Evolutionary conservation across 2,329 filamentous ascomycete species (phyloP).

Genomic region (Chaetomium globosum): DNA sequence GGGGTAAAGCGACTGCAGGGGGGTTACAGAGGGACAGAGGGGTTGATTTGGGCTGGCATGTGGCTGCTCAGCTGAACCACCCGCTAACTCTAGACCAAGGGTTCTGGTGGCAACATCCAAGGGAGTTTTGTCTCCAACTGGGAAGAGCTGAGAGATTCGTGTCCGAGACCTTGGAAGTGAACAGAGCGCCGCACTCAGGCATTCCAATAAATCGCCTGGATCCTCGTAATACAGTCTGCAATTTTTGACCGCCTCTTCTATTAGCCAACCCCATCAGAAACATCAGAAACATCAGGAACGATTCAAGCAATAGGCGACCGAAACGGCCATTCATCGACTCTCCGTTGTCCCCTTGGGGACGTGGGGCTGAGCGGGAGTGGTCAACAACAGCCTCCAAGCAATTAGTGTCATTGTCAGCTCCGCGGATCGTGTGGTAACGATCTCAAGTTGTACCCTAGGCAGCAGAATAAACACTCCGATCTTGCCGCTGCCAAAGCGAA

Average conservation of each 20-base stretch:
- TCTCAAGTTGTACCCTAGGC: neutral
- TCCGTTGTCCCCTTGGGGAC: neutral
- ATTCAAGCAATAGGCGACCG: constrained; percentile 20
- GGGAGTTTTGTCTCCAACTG: neutral
- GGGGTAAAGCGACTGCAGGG: constrained; percentile 21
- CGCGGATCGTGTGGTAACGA: constrained; percentile 16
- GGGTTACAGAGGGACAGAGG: neutral
- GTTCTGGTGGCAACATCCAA: neutral
- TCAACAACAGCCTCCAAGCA: constrained; percentile 5
- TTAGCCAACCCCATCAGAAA: neutral
- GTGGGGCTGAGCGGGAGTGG: constrained; percentile 22
- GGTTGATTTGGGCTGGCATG: constrained; percentile 5
- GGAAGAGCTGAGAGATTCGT: constrained; percentile 20
- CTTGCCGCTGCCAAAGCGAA: neutral
- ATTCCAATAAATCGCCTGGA: constrained; percentile 8
- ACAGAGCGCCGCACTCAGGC: constrained; percentile 24
- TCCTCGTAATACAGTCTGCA: neutral
- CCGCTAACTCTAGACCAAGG: neutral
- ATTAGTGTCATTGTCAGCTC: constrained; percentile 1
- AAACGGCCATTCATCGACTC: neutral
- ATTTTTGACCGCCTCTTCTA: neutral
- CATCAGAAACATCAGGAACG: neutral
- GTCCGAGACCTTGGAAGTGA: constrained; percentile 23
- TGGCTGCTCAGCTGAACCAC: constrained; percentile 16
- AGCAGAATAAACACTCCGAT: neutral